These are phyloP conservation scores for Osmanthus fragrans DNA, from an alignment of 257 asterid genomes.

Conservation along the genomic window DNA sequence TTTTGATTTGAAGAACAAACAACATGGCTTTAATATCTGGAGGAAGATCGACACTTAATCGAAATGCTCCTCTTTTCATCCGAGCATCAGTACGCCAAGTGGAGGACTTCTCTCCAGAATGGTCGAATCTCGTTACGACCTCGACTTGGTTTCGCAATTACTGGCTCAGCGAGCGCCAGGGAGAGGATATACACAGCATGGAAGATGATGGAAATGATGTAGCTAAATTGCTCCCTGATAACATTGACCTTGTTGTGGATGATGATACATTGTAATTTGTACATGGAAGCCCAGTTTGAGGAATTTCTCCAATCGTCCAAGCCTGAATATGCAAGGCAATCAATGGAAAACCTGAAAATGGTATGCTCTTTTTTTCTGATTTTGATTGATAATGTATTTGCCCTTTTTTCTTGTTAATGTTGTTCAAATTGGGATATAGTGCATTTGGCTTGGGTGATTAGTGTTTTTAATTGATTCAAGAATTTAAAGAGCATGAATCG, in stretches of 20 bases:
- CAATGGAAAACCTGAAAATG: conserved; percentile 37
- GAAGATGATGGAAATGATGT: conserved; percentile 34
- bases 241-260: conserved; percentile 73
- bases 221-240: conserved; percentile 67
- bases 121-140: conserved; percentile 88
- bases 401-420: neutral
- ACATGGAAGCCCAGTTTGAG: conserved; percentile 86
- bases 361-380: conserved; percentile 24
- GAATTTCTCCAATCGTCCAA: conserved; percentile 68
- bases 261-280: conserved; percentile 73
- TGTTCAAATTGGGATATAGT: too few species aligned
- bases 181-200: conserved; percentile 42
- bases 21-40: conserved; percentile 83
- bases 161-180: conserved; percentile 76
- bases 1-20: conserved; percentile 24
- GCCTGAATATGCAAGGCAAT: conserved; percentile 30
- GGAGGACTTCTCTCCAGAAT: conserved; percentile 92
- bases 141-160: conserved; percentile 81
- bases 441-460: too few species aligned
- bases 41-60: conserved; percentile 72
- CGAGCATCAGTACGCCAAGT: conserved; percentile 82
- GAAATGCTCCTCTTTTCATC: conserved; percentile 74
- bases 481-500: too few species aligned
- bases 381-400: neutral
- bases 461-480: too few species aligned